phyloP scores from a whole-genome alignment of 495 filamentous ascomycete genomes.

The Aspergillus avenaceus region DNA sequence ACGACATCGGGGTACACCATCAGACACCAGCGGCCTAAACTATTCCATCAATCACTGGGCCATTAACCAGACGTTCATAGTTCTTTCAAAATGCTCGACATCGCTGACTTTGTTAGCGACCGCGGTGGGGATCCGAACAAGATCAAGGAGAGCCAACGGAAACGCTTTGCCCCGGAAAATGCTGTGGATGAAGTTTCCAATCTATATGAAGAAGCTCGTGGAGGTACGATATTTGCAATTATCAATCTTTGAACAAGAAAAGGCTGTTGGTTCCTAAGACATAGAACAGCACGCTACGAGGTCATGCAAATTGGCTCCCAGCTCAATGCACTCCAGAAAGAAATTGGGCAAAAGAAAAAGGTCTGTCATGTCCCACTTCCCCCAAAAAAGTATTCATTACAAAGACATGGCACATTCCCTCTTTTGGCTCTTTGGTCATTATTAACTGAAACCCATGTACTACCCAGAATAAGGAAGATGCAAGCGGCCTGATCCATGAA shows the following conservation, averaged over 20 bases:
- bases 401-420: not conserved
- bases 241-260: not conserved
- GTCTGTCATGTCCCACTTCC: conserved; percentile 26
- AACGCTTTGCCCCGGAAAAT: conserved; percentile 72
- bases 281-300: conserved; percentile 63
- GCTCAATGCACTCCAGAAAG: conserved; percentile 84
- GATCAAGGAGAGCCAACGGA: conserved; percentile 85
- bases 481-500: conserved; percentile 64
- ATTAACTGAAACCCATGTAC: not conserved
- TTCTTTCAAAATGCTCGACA: conserved; percentile 61
- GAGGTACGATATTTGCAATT: conserved; percentile 46
- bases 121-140: conserved; percentile 83
- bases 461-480: conserved; percentile 75
- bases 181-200: conserved; percentile 86
- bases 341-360: conserved; percentile 92
- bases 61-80: no score
- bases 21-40: not conserved
- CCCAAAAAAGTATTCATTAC: no score
- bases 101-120: conserved; percentile 77
- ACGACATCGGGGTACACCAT: not conserved
- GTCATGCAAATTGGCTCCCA: conserved; percentile 73
- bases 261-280: conserved; percentile 2
- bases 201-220: conserved; percentile 81
- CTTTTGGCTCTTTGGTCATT: not conserved
- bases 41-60: not conserved